phyloP scores from a whole-genome alignment of 2,329 filamentous ascomycete genomes.

The Aspergillus japonicus region DNA sequence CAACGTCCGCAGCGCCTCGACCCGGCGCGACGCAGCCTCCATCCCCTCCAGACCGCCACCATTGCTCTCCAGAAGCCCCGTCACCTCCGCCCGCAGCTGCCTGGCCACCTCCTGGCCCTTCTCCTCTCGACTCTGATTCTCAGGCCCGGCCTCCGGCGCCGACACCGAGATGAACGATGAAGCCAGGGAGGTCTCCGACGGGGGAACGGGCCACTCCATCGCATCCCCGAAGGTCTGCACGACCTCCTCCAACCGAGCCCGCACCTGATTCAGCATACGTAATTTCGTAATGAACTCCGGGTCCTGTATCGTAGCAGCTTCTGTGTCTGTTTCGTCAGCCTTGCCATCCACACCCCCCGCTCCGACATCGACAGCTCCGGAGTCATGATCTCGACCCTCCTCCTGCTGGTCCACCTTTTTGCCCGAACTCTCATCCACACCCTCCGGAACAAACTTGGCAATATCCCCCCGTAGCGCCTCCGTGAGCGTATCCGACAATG shows the following conservation, averaged over 20 bases:
- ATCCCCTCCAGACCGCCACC: slow-evolving; percentile 65
- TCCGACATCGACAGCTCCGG: background rate
- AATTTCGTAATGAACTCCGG: slow-evolving; percentile 74
- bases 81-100: slow-evolving; percentile 65
- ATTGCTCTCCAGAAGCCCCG: slow-evolving; percentile 60
- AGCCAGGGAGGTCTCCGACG: slow-evolving; percentile 78
- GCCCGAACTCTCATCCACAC: slow-evolving; percentile 21
- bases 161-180: slow-evolving; percentile 90
- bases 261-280: slow-evolving; percentile 77
- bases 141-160: slow-evolving; percentile 69
- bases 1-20: slow-evolving; percentile 75
- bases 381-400: background rate
- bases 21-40: slow-evolving; percentile 64
- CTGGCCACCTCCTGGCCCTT: slow-evolving; percentile 80
- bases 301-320: slow-evolving; percentile 29
- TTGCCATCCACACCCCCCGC: background rate
- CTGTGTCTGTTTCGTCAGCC: slow-evolving; percentile 5
- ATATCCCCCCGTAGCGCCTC: slow-evolving; percentile 72
- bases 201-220: slow-evolving; percentile 91
- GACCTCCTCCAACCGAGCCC: slow-evolving; percentile 79
- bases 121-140: slow-evolving; percentile 71
- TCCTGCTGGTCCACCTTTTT: slow-evolving; percentile 4
- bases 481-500: slow-evolving; percentile 74
- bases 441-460: slow-evolving; percentile 64
- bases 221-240: slow-evolving; percentile 91